Conservation (phyloP, 371 early-diverging fungal genomes). For the Rhizomucor miehei region DNA sequence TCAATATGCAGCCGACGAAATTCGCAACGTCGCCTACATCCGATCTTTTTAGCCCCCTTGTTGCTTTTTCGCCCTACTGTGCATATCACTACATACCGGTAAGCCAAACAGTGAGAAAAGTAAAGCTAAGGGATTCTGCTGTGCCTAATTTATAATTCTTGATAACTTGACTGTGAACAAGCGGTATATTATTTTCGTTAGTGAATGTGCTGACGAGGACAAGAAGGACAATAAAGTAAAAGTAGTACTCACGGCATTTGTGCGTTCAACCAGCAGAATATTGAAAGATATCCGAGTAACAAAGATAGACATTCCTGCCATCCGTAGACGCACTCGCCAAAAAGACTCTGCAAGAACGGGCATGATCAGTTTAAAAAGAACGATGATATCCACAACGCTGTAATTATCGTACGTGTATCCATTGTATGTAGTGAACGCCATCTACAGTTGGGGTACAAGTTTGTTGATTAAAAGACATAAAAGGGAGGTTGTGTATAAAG, state of each 20-base stretch:
- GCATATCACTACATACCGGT: slow-evolving; percentile 34
- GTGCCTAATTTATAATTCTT: slow-evolving; percentile 55
- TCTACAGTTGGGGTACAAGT: slow-evolving; percentile 12
- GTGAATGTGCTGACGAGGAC: too few species aligned
- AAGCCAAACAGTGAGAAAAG: slow-evolving; percentile 63
- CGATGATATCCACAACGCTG: neutral
- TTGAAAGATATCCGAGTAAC: slow-evolving; percentile 62
- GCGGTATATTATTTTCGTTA: too few species aligned
- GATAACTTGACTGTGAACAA: slow-evolving; percentile 50
- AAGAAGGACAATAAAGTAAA: neutral
- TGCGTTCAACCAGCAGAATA: slow-evolving; percentile 74
- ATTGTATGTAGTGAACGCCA: slow-evolving; percentile 19
- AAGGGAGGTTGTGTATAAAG: neutral
- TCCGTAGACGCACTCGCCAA: slow-evolving; percentile 58
- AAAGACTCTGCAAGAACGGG: slow-evolving; percentile 24
- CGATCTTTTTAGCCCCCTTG: neutral
- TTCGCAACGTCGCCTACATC: slow-evolving; percentile 65
- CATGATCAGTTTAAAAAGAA: neutral
- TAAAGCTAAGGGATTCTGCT: slow-evolving; percentile 56
- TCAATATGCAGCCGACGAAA: slow-evolving; percentile 65
- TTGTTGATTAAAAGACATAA: neutral
- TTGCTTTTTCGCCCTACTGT: neutral
- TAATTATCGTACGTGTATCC: slow-evolving; percentile 31
- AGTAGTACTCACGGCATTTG: slow-evolving; percentile 68
- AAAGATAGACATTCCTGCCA: slow-evolving; percentile 41